Percentiles rank a stretch among this genome's conserved stretches.
Evolutionary conservation across 306 rosid species (phyloP).

Genomic region (Ormosia semicastrata): DNA sequence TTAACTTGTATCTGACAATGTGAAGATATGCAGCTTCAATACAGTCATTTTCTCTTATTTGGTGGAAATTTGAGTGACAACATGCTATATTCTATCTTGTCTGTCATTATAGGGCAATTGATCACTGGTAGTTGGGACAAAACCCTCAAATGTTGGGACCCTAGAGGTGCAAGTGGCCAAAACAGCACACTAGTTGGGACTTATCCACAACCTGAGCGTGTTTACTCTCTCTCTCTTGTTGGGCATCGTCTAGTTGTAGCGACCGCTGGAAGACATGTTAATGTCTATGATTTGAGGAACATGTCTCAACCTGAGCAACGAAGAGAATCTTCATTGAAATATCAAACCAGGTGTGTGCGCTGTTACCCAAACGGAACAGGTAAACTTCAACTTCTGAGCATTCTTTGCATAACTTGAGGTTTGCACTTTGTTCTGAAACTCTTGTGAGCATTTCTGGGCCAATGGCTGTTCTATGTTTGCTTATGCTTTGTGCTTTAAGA

Average conservation of each 20-base stretch:
- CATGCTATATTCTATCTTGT: background rate
- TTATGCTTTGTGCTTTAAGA: background rate
- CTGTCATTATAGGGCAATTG: slow-evolving; percentile 65
- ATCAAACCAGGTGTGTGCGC: slow-evolving; percentile 94
- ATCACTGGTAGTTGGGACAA: slow-evolving; percentile 99
- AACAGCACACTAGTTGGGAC: slow-evolving; percentile 93
- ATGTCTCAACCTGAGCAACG: slow-evolving; percentile 98
- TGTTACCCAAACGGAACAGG: slow-evolving; percentile 99
- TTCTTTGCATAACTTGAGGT: background rate
- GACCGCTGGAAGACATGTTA: slow-evolving; percentile 97
- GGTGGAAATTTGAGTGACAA: background rate
- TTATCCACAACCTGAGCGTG: slow-evolving; percentile 93
- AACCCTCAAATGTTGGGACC: slow-evolving; percentile 98
- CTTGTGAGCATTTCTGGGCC: background rate
- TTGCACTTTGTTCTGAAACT: background rate
- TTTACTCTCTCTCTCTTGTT: slow-evolving; percentile 94
- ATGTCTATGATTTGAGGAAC: slow-evolving; percentile 91
- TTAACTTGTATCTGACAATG: slow-evolving; percentile 5
- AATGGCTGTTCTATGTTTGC: background rate
- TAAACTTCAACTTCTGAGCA: slow-evolving; percentile 25
- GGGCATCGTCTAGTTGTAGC: slow-evolving; percentile 93
- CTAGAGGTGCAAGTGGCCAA: slow-evolving; percentile 96
- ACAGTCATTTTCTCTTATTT: background rate
- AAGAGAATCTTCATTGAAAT: slow-evolving; percentile 93
- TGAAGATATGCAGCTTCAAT: slow-evolving; percentile 5